Conservation (phyloP, 345 rosid species). For the Pugionium cornutum region DNA sequence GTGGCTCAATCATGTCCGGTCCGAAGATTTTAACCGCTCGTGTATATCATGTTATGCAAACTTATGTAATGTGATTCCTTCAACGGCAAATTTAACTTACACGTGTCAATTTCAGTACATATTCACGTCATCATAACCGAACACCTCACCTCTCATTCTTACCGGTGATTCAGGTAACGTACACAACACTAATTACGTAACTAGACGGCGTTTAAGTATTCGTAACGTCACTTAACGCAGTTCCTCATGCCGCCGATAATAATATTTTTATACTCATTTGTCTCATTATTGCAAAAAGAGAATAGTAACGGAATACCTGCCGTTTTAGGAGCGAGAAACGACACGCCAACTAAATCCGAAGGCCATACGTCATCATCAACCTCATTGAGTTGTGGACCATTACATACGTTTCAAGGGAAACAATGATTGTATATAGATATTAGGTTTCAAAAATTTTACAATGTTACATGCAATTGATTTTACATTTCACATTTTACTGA, state of each 20-base stretch:
- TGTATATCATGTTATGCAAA: neutral
- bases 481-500: too few relatives aligned
- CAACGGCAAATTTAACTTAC: slow-evolving; percentile 33
- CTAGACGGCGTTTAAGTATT: slow-evolving; percentile 29
- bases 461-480: too few relatives aligned
- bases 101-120: slow-evolving; percentile 15
- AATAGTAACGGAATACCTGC: slow-evolving; percentile 42
- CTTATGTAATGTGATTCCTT: slow-evolving; percentile 34
- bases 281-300: neutral
- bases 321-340: slow-evolving; percentile 40
- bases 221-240: slow-evolving; percentile 37
- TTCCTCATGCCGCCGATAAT: slow-evolving; percentile 8
- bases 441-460: too few relatives aligned
- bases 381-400: slow-evolving; percentile 25
- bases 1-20: slow-evolving; percentile 6
- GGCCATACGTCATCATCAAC: slow-evolving; percentile 38
- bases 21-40: slow-evolving; percentile 25
- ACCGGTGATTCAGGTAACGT: slow-evolving; percentile 1
- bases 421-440: too few relatives aligned
- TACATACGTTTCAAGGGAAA: too few relatives aligned
- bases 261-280: too few relatives aligned
- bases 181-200: slow-evolving; percentile 31
- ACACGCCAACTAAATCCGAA: slow-evolving; percentile 41
- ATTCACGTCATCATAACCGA: slow-evolving; percentile 25
- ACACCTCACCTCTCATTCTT: slow-evolving; percentile 26